Evolutionary conservation across 768 basidiomycete species (phyloP).

Genomic region (Lyophyllum shimeji): DNA sequence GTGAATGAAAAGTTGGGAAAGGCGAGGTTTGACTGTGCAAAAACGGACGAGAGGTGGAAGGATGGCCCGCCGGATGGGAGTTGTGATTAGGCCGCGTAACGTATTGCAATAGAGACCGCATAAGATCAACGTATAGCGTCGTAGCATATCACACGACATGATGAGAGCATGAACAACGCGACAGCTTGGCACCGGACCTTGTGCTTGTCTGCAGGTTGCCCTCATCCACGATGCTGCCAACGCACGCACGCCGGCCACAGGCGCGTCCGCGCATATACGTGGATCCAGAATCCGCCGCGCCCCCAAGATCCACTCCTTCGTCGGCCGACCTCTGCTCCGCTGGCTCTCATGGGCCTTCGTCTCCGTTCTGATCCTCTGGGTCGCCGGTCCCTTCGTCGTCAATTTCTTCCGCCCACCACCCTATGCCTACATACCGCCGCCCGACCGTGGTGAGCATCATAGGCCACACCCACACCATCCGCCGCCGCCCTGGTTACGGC

Average conservation of each 20-base stretch:
- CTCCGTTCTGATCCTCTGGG: slow-evolving; percentile 19
- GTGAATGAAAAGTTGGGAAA: slow-evolving; percentile 90
- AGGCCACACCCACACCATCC: slow-evolving; percentile 7
- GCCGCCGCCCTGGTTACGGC: slow-evolving; percentile 4
- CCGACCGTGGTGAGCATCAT: neutral
- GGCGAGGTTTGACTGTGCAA: slow-evolving; percentile 76
- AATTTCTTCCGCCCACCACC: neutral
- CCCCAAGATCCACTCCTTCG: slow-evolving; percentile 4
- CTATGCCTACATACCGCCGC: slow-evolving; percentile 7
- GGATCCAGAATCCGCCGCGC: slow-evolving; percentile 12
- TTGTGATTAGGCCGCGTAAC: slow-evolving; percentile 76
- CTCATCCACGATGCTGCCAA: slow-evolving; percentile 3
- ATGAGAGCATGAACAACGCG: neutral
- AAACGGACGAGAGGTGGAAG: slow-evolving; percentile 87
- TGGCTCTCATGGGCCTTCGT: slow-evolving; percentile 23
- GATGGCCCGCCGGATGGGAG: slow-evolving; percentile 87
- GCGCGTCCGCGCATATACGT: slow-evolving; percentile 16
- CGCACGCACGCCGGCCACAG: neutral
- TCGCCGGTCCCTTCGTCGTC: slow-evolving; percentile 11
- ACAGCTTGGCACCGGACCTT: neutral
- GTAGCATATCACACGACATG: neutral
- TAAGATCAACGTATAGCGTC: no score
- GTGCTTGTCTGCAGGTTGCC: neutral
- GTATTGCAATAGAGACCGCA: no score
- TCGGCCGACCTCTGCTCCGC: slow-evolving; percentile 21